Conservation (phyloP, 2,329 filamentous ascomycete genomes). For the Podosphaera xanthii region DNA sequence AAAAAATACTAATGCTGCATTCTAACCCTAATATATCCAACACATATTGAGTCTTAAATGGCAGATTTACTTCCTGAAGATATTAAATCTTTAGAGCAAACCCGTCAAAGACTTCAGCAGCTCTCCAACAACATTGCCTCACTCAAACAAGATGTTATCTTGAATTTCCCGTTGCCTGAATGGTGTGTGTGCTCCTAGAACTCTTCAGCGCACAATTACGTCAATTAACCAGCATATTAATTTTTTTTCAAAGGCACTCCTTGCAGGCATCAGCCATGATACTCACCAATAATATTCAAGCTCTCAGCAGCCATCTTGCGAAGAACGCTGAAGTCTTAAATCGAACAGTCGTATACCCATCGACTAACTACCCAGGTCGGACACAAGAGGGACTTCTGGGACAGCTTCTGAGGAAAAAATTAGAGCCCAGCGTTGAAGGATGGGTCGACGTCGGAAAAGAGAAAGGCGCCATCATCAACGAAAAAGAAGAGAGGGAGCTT, state of each 20-base stretch:
- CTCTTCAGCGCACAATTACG: not conserved
- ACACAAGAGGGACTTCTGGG: constrained; percentile 42
- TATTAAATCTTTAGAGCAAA: constrained; percentile 46
- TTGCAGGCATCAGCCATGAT: constrained; percentile 51
- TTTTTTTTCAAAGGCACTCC: constrained; percentile 29
- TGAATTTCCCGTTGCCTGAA: constrained; percentile 41
- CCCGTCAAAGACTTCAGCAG: constrained; percentile 43
- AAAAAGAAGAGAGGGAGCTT: constrained; percentile 31
- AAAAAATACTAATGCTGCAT: too few species aligned
- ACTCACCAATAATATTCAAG: constrained; percentile 45
- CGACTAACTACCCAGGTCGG: constrained; percentile 49
- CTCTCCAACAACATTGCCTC: constrained; percentile 45
- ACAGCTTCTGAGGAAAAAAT: constrained; percentile 58
- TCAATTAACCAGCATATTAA: constrained; percentile 3
- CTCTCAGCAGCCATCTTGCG: constrained; percentile 39
- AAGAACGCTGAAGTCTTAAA: constrained; percentile 45
- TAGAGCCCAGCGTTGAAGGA: constrained; percentile 55
- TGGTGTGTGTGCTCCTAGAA: constrained; percentile 25
- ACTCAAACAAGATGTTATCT: constrained; percentile 34
- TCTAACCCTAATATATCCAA: too few species aligned
- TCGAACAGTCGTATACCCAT: constrained; percentile 50
- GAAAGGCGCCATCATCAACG: constrained; percentile 14
- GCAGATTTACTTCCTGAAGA: constrained; percentile 21
- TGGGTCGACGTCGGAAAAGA: constrained; percentile 42
- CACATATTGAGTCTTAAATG: too few species aligned